Evolutionary conservation across 805 yeast species (phyloP), one percentile per base, ranked within the genome.

Genomic region (Candida schatavii): DNA sequence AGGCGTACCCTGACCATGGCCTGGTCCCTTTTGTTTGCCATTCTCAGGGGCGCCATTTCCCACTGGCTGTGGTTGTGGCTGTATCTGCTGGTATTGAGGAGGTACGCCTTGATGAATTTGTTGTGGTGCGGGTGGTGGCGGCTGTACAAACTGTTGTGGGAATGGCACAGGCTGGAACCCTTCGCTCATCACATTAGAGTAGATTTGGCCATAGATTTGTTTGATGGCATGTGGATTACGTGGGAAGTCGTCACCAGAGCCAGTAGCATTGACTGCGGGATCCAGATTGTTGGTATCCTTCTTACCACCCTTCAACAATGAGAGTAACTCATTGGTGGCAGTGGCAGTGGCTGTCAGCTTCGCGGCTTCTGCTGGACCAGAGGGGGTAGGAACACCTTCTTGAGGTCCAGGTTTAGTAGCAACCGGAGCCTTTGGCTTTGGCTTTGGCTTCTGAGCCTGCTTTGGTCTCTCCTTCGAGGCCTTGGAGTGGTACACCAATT

Each of bases 401-500:
- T 38, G 32, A 9, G 26, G 32, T n/a, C 26, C 26, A 10, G 39
- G 28, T 17, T 20, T 33, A 10, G 37, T 40, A 14, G 40, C 46
- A 19, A 33, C 19, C 31, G 25, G 54, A 49, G 45, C 57, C 35
- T 26, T 34, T 22, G 17, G 39, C 41, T 25, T 18, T 29, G 28
- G 48, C 45, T 9, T 45, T 46, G 28, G 39, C 30, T 20, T 39
- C 38, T 43, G 42, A 22, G 43, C 39, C 27, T 38, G 34, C 44
- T 44, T 18, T 4, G 65, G 54, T 50, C 57, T 61, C 34, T 51
- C 55, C 47, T 65, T 62, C 2, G 89, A 79, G 9, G 86, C 84
- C 52, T 78, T 78, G 3, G 89, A 78, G 52, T 85, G 90, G 59
- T 75, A 86, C 30, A 86, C 79, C 52, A 87, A 78, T 59, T 91